A percentile compares a stretch with the other conserved stretches of the same genome.
These are phyloP conservation scores for Petrea volubilis DNA, from an alignment of 257 asterid species.

Conservation along the genomic window DNA sequence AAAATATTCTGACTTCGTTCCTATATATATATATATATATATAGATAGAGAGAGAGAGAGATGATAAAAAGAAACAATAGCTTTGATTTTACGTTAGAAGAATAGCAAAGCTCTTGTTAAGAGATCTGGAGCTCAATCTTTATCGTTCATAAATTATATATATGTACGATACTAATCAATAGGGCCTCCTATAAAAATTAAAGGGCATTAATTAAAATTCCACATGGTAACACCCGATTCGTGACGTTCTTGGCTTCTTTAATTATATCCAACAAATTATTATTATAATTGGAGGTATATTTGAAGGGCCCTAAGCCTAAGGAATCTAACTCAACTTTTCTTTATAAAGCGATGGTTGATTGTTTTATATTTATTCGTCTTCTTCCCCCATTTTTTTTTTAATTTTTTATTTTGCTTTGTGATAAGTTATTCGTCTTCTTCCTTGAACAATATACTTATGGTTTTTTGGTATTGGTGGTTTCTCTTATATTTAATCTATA, in stretches of 20 bases:
- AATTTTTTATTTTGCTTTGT: no score
- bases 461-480: no score
- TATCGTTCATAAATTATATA: not conserved
- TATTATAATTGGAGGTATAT: conserved; percentile 13
- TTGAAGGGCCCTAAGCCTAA: conserved; percentile 30
- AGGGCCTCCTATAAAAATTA: not conserved
- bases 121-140: not conserved
- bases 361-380: conserved; percentile 31
- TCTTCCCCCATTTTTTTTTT: conserved; percentile 12
- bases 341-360: conserved; percentile 12
- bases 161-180: conserved; percentile 4
- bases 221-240: conserved; percentile 24
- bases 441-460: no score
- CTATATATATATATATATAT: no score
- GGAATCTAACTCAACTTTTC: conserved; percentile 37
- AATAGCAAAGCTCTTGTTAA: no score
- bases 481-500: no score
- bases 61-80: no score
- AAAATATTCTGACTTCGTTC: no score
- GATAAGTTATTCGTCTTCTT: no score
- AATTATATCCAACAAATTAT: not conserved
- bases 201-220: not conserved
- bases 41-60: no score
- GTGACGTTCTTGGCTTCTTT: conserved; percentile 14
- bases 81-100: no score